Conservation (phyloP, 2,329 filamentous ascomycete species). For the Malbranchea zuffiana region DNA sequence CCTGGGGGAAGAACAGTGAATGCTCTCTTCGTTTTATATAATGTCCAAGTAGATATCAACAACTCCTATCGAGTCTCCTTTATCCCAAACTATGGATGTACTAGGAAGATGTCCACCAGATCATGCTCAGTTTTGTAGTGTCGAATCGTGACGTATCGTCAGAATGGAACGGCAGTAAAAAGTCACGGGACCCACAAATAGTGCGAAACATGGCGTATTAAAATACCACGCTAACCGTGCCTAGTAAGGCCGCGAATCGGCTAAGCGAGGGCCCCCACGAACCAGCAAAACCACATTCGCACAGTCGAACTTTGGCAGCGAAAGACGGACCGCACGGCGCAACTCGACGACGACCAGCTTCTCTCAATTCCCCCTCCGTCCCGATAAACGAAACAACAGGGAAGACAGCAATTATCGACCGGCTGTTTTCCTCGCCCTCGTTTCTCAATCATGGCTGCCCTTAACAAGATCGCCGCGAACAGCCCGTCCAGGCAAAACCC, state of each 20-base stretch:
- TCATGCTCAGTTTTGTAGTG: no score
- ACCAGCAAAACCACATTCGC: conserved; percentile 6
- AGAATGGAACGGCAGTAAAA: no score
- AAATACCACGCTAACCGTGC: background rate
- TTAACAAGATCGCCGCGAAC: conserved; percentile 98
- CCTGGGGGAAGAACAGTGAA: no score
- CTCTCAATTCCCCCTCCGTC: conserved; percentile 8
- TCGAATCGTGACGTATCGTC: no score
- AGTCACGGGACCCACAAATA: conserved; percentile 5
- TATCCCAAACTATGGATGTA: no score
- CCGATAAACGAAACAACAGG: conserved; percentile 11
- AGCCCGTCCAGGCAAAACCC: conserved; percentile 92
- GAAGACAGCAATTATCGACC: conserved; percentile 15
- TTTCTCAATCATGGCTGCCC: conserved; percentile 54
- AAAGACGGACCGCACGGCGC: conserved; percentile 8
- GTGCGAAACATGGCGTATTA: background rate
- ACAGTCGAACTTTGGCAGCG: conserved; percentile 7
- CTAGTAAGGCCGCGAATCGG: conserved; percentile 6
- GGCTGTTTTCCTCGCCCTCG: conserved; percentile 10
- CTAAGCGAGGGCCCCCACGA: conserved; percentile 16
- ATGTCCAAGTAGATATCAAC: no score
- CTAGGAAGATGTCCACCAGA: no score
- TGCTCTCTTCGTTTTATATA: no score
- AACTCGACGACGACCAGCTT: conserved; percentile 11
- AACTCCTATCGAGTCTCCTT: no score